These are phyloP conservation scores for Phytophthora pisi DNA, from an alignment of 352 stramenopile species.

Conservation along the genomic window DNA sequence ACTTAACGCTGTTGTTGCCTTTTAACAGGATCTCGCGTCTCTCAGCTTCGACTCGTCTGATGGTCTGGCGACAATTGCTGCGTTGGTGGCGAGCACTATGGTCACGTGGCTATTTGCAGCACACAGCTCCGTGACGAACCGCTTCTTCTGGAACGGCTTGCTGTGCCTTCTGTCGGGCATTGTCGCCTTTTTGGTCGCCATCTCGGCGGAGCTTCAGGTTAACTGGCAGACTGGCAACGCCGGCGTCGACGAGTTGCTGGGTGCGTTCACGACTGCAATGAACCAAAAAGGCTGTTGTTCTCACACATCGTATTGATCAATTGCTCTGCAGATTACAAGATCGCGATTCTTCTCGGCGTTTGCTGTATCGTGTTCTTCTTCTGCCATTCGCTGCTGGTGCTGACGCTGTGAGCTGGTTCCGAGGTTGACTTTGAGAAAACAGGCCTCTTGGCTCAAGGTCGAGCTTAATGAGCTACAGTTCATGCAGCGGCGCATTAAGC, in stretches of 20 bases:
- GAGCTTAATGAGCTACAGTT: not conserved
- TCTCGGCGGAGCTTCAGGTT: slow-evolving; percentile 60
- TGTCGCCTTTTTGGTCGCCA: slow-evolving; percentile 67
- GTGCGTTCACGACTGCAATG: slow-evolving; percentile 36
- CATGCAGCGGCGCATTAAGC: not conserved
- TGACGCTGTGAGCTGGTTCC: slow-evolving; percentile 42
- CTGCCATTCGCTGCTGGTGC: slow-evolving; percentile 62
- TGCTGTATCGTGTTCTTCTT: slow-evolving; percentile 70
- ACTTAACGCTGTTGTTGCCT: slow-evolving; percentile 14
- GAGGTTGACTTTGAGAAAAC: not conserved
- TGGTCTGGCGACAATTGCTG: slow-evolving; percentile 49
- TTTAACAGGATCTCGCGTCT: slow-evolving; percentile 49
- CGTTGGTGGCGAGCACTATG: slow-evolving; percentile 39
- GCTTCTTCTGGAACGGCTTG: slow-evolving; percentile 80
- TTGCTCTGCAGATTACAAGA: slow-evolving; percentile 78
- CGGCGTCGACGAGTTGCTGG: slow-evolving; percentile 68
- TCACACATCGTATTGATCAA: not conserved
- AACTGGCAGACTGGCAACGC: slow-evolving; percentile 69
- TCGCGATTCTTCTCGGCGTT: slow-evolving; percentile 70
- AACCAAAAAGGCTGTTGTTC: not conserved
- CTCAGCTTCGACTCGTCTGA: slow-evolving; percentile 66
- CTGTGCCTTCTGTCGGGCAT: slow-evolving; percentile 57
- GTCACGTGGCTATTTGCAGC: slow-evolving; percentile 47
- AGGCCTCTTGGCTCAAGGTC: not conserved
- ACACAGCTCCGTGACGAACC: slow-evolving; percentile 46